Base-by-base conservation (phyloP, 495 filamentous ascomycete genomes). In the Penicillium maclennaniae region DNA sequence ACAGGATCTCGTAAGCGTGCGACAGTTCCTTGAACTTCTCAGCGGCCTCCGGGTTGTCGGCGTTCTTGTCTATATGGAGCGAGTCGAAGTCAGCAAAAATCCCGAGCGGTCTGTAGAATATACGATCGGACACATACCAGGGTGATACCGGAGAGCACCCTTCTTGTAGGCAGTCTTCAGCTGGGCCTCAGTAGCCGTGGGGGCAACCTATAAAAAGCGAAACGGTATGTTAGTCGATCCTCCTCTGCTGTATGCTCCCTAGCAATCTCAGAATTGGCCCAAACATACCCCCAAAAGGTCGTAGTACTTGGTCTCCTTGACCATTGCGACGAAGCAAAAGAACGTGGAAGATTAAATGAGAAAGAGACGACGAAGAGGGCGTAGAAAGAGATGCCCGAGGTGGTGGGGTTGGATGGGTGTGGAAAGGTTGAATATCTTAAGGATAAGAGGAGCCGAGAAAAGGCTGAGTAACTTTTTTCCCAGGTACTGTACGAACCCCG, bases 21-120 rank as follows among this genome's bases (percentile, higher is more conserved):
- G 89, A 95, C 44, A 97, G 80, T 63, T 97, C 92, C 76, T 97
- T 97, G 83, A 99, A 97, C 70, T 96, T 97, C 46, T 96, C 90
- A 47, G 91, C 89, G 40, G 93, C 90, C 23, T 89, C 88, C 38
- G 92, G 91, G 77, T 92, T 92, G 75, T 93, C 84, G 42, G 85
- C 83, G 70, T 97, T 97, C 81, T 98, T 98, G 75, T 98, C 93
- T 95, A 60, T 47, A 59, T 47, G 50, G 36, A 39, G 16, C 31
- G 31, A 40, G n/a, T 7, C 16, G 16, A 6, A 19, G 38, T 40
- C 38, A 40, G 38, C 38, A 10, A 40, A 6, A 40, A 40, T 40
- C n/a, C 1, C 19, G 38, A n/a, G 19, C 7, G 38, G 16, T 0
- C 3, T 19, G n/a, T 7, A 1, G 38, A 40, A 7, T 40, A 19